A percentile compares a stretch with the other conserved stretches of the same genome.
Conservation (phyloP, 2,329 filamentous ascomycete species). For the Monosporascus sp. region DNA sequence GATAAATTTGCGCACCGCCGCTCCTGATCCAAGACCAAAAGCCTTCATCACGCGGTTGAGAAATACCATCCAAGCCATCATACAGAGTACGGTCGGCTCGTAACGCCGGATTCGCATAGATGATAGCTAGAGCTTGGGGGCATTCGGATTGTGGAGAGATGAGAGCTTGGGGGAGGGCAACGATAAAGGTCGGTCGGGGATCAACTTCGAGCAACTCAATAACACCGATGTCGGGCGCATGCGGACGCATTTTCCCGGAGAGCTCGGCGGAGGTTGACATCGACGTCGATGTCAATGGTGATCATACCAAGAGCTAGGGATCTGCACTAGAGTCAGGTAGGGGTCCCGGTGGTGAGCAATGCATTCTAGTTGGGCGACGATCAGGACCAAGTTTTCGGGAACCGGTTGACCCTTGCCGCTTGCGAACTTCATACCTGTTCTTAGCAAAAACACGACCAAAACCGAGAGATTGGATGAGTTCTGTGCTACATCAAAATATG, state of each 20-base stretch:
- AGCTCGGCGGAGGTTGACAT: constrained; percentile 3
- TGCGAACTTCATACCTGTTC: not conserved
- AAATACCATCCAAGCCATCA: constrained; percentile 25
- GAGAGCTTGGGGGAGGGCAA: constrained; percentile 14
- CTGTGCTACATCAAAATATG: not conserved
- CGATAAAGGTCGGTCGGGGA: constrained; percentile 37
- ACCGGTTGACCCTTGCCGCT: not conserved
- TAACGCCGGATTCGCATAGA: constrained; percentile 36
- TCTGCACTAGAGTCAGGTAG: not conserved
- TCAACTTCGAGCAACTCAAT: constrained; percentile 37
- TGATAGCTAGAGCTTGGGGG: constrained; percentile 10
- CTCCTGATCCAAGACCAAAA: constrained; percentile 37
- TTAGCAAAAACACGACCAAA: not conserved
- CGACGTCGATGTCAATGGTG: not conserved
- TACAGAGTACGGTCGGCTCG: constrained; percentile 24
- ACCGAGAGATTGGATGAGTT: not conserved
- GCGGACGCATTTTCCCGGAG: constrained; percentile 8
- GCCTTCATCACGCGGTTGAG: constrained; percentile 24
- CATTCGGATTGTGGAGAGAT: constrained; percentile 3
- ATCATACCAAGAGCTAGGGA: not conserved
- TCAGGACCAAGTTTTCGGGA: not conserved
- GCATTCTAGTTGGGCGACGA: not conserved
- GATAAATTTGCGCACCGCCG: constrained; percentile 1
- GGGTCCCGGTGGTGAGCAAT: not conserved
- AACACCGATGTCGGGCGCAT: constrained; percentile 22